Base-by-base conservation (phyloP, 208 protist genomes). In the Porcisia hertigi region DNA sequence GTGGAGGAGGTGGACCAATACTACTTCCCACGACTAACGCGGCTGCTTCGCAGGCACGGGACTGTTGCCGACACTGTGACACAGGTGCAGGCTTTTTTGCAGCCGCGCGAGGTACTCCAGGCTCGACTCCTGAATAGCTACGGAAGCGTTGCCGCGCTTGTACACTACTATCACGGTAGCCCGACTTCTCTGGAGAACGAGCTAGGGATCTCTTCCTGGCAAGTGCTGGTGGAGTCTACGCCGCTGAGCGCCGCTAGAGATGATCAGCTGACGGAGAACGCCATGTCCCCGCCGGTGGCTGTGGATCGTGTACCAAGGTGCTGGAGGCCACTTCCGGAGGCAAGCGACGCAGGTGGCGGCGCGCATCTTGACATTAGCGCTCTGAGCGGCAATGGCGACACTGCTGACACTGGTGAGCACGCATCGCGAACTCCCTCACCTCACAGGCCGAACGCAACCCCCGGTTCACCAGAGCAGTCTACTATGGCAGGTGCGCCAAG, bases 101-200 rank as follows among this genome's bases (percentile, higher is more conserved):
- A 73, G 43, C 52, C 59, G 14, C 79, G 79, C 34, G 78, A 71
- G 18, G 77, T 65, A 14, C 57, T 90, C 71, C 73, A 71, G 58
- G 43, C 30, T 4, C 69, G 79, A 12, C 47, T 96, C 54, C 52
- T 82, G n/a, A 70, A 81, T 72, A 86, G 81, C 36, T 92, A 91
- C 74, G 74, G 85, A 73, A 84, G 79, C 36, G 52, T 91, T 4
- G 81, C 62, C 20, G 76, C 83, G 23, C 74, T 94, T 30, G 80
- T 96, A 57, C 92, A 96, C 80, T 96, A 91, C 73, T 87, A 91
- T 74, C 92, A 96, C 73, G 80, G 82, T 58, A 88, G 87, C 62
- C 77, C 76, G 25, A 39, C 82, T 25, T 86, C 81, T n/a, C 81
- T 96, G 41, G 66, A 90, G 79, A 78, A 84, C 36, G 88, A 92